A percentile compares a stretch with the other conserved stretches of the same genome.
These are phyloP conservation scores for Exophiala oligosperma DNA, from an alignment of 2,329 filamentous ascomycete genomes.

Conservation along the genomic window DNA sequence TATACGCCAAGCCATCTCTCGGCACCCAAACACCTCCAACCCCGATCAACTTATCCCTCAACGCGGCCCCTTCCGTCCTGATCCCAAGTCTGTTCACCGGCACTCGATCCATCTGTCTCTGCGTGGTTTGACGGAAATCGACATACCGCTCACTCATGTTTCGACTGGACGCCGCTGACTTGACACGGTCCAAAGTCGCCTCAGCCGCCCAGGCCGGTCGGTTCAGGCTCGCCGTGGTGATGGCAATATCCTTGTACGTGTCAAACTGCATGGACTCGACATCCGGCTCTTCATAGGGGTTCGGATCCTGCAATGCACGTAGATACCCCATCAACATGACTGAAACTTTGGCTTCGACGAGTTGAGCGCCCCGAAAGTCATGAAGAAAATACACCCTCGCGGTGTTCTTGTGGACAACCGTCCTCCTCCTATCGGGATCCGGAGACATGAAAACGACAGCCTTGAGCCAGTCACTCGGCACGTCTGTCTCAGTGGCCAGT, in stretches of 20 bases:
- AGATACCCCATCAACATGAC: conserved; percentile 63
- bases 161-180: conserved; percentile 41
- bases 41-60: conserved; percentile 27
- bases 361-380: conserved; percentile 47
- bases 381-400: conserved; percentile 57
- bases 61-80: conserved; percentile 41
- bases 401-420: conserved; percentile 51
- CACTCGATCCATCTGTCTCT: conserved; percentile 58
- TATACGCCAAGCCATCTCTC: conserved; percentile 9
- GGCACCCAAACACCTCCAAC: conserved; percentile 28
- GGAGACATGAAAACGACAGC: conserved; percentile 59
- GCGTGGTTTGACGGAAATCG: conserved; percentile 51
- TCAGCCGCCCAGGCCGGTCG: conserved; percentile 42
- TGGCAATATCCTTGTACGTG: conserved; percentile 38
- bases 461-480: conserved; percentile 56
- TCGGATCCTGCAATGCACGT: conserved; percentile 40
- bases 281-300: conserved; percentile 37
- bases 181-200: conserved; percentile 27
- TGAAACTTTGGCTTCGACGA: conserved; percentile 50
- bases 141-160: conserved; percentile 48
- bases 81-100: conserved; percentile 62
- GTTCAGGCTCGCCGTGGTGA: conserved; percentile 38
- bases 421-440: conserved; percentile 46
- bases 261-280: conserved; percentile 41
- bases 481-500: conserved; percentile 32